These are phyloP conservation scores for Iris macrosiphon DNA, from an alignment of 106 monocot genomes.

Conservation along the genomic window DNA sequence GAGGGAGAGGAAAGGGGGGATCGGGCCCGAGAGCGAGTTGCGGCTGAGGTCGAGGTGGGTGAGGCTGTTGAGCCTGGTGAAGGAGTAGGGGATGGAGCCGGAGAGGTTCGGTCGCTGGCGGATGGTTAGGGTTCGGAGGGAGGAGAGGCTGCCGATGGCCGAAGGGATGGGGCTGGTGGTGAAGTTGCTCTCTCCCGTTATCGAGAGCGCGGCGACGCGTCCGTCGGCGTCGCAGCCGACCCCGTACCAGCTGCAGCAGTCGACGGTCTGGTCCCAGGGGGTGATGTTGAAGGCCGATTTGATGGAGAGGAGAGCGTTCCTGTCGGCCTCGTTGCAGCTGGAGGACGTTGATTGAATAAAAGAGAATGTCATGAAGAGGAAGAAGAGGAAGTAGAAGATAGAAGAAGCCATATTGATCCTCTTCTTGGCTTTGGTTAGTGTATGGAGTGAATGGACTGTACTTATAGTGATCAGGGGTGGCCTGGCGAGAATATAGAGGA, in stretches of 20 bases:
- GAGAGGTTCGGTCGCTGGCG: conserved; percentile 3
- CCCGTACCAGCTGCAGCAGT: conserved; percentile 55
- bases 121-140: conserved; percentile 8
- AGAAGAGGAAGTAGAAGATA: background rate
- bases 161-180: conserved; percentile 43
- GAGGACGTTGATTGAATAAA: background rate
- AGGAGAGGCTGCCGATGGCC: conserved; percentile 29
- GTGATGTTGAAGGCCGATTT: conserved; percentile 30
- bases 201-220: conserved; percentile 27
- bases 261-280: conserved; percentile 17
- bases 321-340: conserved; percentile 35
- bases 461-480: no score
- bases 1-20: conserved; percentile 14
- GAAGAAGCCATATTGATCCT: background rate
- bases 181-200: conserved; percentile 28
- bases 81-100: conserved; percentile 20
- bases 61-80: conserved; percentile 11
- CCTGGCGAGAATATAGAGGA: no score
- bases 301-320: conserved; percentile 30
- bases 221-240: conserved; percentile 32
- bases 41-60: conserved; percentile 1
- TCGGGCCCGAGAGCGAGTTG: conserved; percentile 17
- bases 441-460: background rate
- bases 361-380: conserved; percentile 9
- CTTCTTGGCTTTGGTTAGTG: background rate